Evolutionary conservation across 208 protist species (phyloP).

Genomic region (Leishmania braziliensis): DNA sequence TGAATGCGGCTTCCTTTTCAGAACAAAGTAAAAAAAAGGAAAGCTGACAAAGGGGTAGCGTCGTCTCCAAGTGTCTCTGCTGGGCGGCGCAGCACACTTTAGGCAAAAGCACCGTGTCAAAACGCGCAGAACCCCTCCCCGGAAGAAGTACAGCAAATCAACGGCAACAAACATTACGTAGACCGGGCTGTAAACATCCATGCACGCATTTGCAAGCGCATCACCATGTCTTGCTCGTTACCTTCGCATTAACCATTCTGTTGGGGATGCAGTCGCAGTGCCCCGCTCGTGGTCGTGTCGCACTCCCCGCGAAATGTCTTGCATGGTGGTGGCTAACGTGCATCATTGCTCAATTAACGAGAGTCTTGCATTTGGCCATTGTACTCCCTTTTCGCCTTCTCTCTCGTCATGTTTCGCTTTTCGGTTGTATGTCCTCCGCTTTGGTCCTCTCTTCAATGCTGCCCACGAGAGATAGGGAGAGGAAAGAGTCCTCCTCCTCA

Average conservation of each 20-base stretch:
- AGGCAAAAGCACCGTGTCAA: not conserved
- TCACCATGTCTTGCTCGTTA: not conserved
- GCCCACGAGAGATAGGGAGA: not conserved
- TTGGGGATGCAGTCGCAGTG: not conserved
- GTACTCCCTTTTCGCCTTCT: not conserved
- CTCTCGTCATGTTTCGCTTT: not conserved
- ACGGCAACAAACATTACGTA: not conserved
- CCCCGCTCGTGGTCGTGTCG: not conserved
- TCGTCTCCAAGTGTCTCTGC: no score
- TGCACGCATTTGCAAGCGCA: not conserved
- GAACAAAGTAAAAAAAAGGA: not conserved
- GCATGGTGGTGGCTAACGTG: not conserved
- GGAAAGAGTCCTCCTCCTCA: not conserved
- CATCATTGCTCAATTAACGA: not conserved
- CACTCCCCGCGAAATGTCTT: not conserved
- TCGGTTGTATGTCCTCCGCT: not conserved
- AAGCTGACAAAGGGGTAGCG: not conserved
- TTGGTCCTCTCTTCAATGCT: conserved; percentile 5
- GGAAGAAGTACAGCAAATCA: not conserved
- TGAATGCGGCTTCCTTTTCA: not conserved
- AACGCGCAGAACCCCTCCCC: no score
- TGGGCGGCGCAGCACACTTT: not conserved
- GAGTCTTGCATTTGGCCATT: not conserved
- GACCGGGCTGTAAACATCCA: not conserved
- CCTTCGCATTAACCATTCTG: not conserved